Conservation (phyloP, 2,329 filamentous ascomycete species). For the Pseudopithomyces chartarum region DNA sequence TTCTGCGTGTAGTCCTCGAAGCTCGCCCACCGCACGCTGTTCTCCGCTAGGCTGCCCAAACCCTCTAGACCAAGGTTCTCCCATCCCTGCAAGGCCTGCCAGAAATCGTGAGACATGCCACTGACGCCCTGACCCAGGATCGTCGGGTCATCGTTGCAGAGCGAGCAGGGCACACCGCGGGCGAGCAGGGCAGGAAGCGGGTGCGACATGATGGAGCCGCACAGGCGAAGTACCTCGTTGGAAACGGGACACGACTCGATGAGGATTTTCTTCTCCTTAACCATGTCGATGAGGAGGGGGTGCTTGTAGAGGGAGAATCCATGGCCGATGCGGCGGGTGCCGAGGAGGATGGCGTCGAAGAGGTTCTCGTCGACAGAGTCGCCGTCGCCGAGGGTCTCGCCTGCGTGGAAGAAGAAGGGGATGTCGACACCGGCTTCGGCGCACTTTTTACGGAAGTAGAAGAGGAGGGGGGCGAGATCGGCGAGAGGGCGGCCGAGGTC, state of each 20-base stretch:
- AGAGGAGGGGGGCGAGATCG: constrained; percentile 80
- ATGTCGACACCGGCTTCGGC: constrained; percentile 77
- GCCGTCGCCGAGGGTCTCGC: constrained; percentile 82
- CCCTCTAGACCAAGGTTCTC: constrained; percentile 89
- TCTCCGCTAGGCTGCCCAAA: constrained; percentile 85
- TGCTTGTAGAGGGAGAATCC: constrained; percentile 90
- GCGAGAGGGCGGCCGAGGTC: constrained; percentile 75
- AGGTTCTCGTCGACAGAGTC: constrained; percentile 80
- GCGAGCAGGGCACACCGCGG: constrained; percentile 78
- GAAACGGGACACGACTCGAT: constrained; percentile 90
- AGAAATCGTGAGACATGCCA: constrained; percentile 91
- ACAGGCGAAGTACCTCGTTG: constrained; percentile 84
- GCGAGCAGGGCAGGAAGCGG: constrained; percentile 83
- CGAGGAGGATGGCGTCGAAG: constrained; percentile 86
- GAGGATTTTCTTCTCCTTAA: constrained; percentile 85
- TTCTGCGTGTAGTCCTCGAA: constrained; percentile 78
- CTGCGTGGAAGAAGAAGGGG: constrained; percentile 95
- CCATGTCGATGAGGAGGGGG: constrained; percentile 83
- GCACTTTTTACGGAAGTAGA: constrained; percentile 92
- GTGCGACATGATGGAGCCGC: constrained; percentile 75
- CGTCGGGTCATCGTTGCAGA: constrained; percentile 90
- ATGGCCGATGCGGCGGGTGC: constrained; percentile 87
- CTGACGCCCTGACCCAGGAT: constrained; percentile 82
- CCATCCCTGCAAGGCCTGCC: constrained; percentile 90
- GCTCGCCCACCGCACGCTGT: constrained; percentile 86